These are phyloP conservation scores for Aspergillus glaucus DNA, from an alignment of 2,329 filamentous ascomycete genomes.

Conservation along the genomic window DNA sequence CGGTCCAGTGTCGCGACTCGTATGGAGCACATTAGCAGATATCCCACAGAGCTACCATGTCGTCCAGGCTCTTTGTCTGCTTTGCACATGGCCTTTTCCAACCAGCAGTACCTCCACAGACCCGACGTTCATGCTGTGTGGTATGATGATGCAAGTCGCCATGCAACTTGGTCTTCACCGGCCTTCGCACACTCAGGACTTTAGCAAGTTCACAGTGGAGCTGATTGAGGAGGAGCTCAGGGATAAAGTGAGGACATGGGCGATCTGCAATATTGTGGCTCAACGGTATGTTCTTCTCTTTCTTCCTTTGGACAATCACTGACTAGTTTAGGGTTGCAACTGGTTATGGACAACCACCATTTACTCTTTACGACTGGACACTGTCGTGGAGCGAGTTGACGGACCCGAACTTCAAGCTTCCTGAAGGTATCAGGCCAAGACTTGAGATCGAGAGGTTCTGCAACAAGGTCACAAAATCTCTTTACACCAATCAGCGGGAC, in stretches of 20 bases:
- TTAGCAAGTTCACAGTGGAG: conserved; percentile 46
- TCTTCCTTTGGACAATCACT: background rate
- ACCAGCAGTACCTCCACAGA: conserved; percentile 58
- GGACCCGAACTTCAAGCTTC: conserved; percentile 44
- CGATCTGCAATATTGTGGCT: conserved; percentile 61
- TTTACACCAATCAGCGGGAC: conserved; percentile 53
- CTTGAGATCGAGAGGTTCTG: conserved; percentile 54
- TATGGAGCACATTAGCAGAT: conserved; percentile 57
- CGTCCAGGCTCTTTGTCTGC: conserved; percentile 56
- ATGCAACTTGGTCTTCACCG: conserved; percentile 61
- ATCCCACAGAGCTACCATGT: conserved; percentile 60
- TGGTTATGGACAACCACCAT: conserved; percentile 62
- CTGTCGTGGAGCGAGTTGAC: conserved; percentile 39
- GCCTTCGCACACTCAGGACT: conserved; percentile 56
- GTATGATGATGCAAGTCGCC: conserved; percentile 62
- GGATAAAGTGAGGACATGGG: conserved; percentile 62
- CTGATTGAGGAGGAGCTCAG: conserved; percentile 57
- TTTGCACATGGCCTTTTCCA: conserved; percentile 61
- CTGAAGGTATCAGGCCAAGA: conserved; percentile 46
- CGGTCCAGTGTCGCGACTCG: conserved; percentile 50
- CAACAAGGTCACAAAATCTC: conserved; percentile 50
- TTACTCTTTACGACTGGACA: conserved; percentile 56
- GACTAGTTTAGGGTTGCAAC: conserved; percentile 50
- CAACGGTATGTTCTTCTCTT: conserved; percentile 46
- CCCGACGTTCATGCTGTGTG: conserved; percentile 60